Evolutionary conservation across 805 yeast species (phyloP).

Genomic region (Ogataea dorogensis): DNA sequence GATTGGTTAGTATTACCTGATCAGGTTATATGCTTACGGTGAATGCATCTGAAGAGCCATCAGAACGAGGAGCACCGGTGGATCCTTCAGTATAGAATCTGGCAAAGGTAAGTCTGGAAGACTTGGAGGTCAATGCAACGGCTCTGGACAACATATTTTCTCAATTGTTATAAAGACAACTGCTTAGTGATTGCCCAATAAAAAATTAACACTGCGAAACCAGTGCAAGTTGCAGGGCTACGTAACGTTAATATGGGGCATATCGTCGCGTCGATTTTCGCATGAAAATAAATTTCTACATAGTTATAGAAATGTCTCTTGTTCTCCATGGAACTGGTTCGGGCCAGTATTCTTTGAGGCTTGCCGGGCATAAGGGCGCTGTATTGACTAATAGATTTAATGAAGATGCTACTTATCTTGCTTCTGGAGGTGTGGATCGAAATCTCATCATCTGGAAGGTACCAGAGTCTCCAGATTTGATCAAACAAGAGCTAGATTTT

Average conservation of each 20-base stretch:
- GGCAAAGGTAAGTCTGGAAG: constrained; percentile 28
- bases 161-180: constrained; percentile 1
- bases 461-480: constrained; percentile 14
- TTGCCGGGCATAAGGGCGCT: constrained; percentile 55
- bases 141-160: constrained; percentile 38
- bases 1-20: constrained; percentile 3
- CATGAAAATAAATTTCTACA: constrained; percentile 1
- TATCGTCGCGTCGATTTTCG: constrained; percentile 11
- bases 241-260: constrained; percentile 8
- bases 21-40: constrained; percentile 38
- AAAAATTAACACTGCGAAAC: constrained; percentile 5
- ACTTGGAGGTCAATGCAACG: constrained; percentile 32
- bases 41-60: constrained; percentile 58
- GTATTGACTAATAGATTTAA: constrained; percentile 54
- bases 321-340: constrained; percentile 2
- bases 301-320: constrained; percentile 5
- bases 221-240: constrained; percentile 8
- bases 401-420: constrained; percentile 49
- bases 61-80: constrained; percentile 57
- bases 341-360: constrained; percentile 28
- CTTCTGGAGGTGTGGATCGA: constrained; percentile 62
- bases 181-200: constrained; percentile 10
- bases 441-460: constrained; percentile 37
- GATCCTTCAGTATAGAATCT: constrained; percentile 53
- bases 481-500: constrained; percentile 16